Evolutionary conservation across 306 rosid species (phyloP).

Genomic region (Malus orientalis): DNA sequence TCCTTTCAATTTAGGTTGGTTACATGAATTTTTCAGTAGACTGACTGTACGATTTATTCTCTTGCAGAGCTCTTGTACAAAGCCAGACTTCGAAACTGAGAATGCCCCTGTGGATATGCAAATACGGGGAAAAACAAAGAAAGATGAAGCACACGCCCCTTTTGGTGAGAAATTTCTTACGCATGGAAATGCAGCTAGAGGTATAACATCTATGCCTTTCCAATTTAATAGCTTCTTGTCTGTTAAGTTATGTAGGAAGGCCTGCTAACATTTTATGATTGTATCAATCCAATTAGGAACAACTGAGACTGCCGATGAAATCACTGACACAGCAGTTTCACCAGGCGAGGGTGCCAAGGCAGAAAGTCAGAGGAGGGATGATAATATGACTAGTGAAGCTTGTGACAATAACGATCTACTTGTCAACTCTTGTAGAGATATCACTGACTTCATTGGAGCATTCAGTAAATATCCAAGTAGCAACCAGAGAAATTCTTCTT

Average conservation of each 20-base stretch:
- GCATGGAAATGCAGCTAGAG: slow-evolving; percentile 43
- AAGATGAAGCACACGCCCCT: slow-evolving; percentile 30
- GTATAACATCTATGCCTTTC: slow-evolving; percentile 28
- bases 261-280: slow-evolving; percentile 20
- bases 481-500: slow-evolving; percentile 35
- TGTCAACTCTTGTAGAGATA: slow-evolving; percentile 48
- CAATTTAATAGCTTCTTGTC: slow-evolving; percentile 1
- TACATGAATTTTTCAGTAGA: slow-evolving; percentile 22
- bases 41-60: slow-evolving; percentile 33
- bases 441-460: slow-evolving; percentile 63
- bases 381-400: slow-evolving; percentile 39
- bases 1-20: slow-evolving; percentile 25
- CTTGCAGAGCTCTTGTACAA: slow-evolving; percentile 92
- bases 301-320: slow-evolving; percentile 22
- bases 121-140: slow-evolving; percentile 35
- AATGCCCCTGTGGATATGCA: slow-evolving; percentile 34
- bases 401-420: slow-evolving; percentile 43
- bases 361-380: slow-evolving; percentile 31
- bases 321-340: slow-evolving; percentile 30
- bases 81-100: slow-evolving; percentile 74
- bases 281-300: slow-evolving; percentile 31
- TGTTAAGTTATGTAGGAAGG: slow-evolving; percentile 7
- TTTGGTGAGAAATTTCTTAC: slow-evolving; percentile 26
- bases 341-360: slow-evolving; percentile 35
- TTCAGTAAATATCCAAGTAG: slow-evolving; percentile 33